Percentiles rank a stretch among this genome's conserved stretches.
Evolutionary conservation across 2,329 filamentous ascomycete species (phyloP).

Genomic region (Colletotrichum gloeosporioides): DNA sequence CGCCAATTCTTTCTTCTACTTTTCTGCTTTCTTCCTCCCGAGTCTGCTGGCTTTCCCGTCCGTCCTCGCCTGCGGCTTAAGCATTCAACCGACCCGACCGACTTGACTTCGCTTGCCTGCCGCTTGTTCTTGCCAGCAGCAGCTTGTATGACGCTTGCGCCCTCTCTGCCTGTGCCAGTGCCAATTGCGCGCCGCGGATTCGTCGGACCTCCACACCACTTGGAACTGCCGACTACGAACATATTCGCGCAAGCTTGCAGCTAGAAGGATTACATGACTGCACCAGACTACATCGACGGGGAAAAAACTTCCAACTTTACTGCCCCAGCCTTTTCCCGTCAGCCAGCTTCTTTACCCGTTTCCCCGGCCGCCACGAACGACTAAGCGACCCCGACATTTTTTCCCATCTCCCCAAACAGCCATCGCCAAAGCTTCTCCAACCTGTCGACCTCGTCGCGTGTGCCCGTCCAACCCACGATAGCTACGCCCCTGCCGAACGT

Average conservation of each 20-base stretch:
- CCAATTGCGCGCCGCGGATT: conserved; percentile 2
- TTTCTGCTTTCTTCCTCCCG: neutral
- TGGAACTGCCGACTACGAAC: conserved; percentile 4
- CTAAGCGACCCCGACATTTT: neutral
- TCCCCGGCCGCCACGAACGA: neutral
- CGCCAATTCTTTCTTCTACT: neutral
- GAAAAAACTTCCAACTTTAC: neutral
- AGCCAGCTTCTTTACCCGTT: neutral
- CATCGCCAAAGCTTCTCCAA: neutral
- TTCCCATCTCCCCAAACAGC: neutral
- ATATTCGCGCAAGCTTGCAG: conserved; percentile 20
- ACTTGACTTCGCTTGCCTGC: neutral
- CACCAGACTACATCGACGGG: neutral
- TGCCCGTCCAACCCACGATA: neutral
- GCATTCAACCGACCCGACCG: neutral
- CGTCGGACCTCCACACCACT: conserved; percentile 7
- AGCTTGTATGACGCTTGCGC: conserved; percentile 14
- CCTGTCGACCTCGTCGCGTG: neutral
- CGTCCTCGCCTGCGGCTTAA: neutral
- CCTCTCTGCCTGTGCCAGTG: neutral
- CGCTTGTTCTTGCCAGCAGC: neutral
- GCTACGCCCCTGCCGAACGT: neutral
- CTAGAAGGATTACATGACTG: conserved; percentile 13
- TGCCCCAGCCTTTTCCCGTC: neutral
- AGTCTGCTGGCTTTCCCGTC: neutral